phyloP scores from a whole-genome alignment of 352 stramenopile species.

The Phytopythium helicoides region DNA sequence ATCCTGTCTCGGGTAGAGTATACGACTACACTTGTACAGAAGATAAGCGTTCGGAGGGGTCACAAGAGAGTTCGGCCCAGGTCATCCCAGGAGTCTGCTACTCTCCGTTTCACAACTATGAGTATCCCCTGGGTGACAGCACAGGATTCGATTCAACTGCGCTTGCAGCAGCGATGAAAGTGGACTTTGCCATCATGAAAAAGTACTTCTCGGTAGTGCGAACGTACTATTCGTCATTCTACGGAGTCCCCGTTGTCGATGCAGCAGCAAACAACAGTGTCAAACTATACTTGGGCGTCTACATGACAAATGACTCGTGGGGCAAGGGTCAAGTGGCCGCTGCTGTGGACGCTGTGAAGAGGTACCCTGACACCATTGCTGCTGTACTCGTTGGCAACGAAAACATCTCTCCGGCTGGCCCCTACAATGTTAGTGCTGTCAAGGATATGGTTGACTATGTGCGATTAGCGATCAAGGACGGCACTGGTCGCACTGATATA shows the following conservation, averaged over 20 bases:
- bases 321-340: slow-evolving; percentile 43
- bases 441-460: slow-evolving; percentile 29
- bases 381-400: slow-evolving; percentile 75
- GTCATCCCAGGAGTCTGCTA: slow-evolving; percentile 61
- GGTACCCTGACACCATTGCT: slow-evolving; percentile 51
- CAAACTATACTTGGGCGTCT: slow-evolving; percentile 71
- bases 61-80: slow-evolving; percentile 5
- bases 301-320: slow-evolving; percentile 73
- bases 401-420: slow-evolving; percentile 51
- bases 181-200: slow-evolving; percentile 69
- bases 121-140: slow-evolving; percentile 57
- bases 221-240: slow-evolving; percentile 81
- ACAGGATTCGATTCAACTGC: slow-evolving; percentile 11
- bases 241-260: slow-evolving; percentile 40
- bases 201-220: slow-evolving; percentile 56
- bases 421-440: slow-evolving; percentile 41
- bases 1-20: not conserved
- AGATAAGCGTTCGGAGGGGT: not conserved
- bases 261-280: slow-evolving; percentile 42
- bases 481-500: slow-evolving; percentile 29
- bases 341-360: slow-evolving; percentile 39
- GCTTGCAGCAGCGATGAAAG: slow-evolving; percentile 51
- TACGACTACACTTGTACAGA: not conserved
- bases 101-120: slow-evolving; percentile 67
- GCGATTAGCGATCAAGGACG: slow-evolving; percentile 18